Evolutionary conservation across 768 basidiomycete genomes (phyloP).

Genomic region (Tricholoma hemisulphureum): DNA sequence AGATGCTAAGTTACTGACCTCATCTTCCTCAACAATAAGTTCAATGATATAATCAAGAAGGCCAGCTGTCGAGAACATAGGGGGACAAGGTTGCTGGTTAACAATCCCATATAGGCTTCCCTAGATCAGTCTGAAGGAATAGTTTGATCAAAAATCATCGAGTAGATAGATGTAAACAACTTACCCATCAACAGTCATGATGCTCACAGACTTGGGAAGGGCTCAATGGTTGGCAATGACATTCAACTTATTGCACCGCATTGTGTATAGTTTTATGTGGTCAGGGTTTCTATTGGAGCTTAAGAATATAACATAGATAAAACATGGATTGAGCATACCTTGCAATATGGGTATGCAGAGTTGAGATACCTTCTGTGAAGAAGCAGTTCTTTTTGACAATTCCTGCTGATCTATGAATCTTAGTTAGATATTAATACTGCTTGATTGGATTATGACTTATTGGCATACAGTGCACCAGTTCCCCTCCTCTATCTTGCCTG

Average conservation of each 20-base stretch:
- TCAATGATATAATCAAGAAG: background rate
- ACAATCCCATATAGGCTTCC: background rate
- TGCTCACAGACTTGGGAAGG: background rate
- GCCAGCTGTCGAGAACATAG: background rate
- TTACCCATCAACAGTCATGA: background rate
- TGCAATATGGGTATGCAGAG: background rate
- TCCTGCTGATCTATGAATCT: background rate
- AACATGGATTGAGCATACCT: background rate
- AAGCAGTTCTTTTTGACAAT: background rate
- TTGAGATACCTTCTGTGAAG: background rate
- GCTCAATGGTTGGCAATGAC: background rate
- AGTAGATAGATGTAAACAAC: background rate
- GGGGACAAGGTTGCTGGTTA: background rate
- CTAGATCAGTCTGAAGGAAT: background rate
- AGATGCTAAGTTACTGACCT: background rate
- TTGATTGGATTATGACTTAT: background rate
- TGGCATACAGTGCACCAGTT: background rate
- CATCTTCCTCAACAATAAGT: background rate
- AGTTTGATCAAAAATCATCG: background rate
- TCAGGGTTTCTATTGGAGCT: slow-evolving; percentile 2
- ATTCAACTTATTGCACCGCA: background rate
- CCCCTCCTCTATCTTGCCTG: background rate
- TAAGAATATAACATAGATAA: background rate
- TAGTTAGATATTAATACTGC: background rate
- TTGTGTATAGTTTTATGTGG: background rate